Evolutionary conservation across 148 eudicot species (phyloP), one percentile per base, ranked within the genome.

Genomic region (Euryodendron excelsum): DNA sequence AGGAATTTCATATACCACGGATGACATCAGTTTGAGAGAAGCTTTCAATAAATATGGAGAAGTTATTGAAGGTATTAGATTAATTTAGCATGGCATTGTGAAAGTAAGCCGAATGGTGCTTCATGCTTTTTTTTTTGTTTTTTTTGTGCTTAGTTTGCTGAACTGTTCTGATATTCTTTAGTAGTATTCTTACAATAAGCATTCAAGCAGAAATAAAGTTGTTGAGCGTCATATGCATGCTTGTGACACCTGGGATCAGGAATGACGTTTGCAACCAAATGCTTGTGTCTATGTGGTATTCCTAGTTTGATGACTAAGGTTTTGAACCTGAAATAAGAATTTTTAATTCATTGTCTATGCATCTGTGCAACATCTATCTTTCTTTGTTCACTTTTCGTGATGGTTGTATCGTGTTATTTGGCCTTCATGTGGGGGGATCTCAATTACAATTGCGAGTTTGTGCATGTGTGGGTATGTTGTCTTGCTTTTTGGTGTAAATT

Each of bases 1-100:
- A 96, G 99, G 99, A 85, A 80, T 93, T 69, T 84, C 99, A 23
- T 95, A 82, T 73, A 59, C 41, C 50, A 79, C 90, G 25, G 93
- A 91, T 82, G 99, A 95, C 18, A 62, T 62, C 9, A 67, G 83
- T 76, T 80, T 95, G 69, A 64, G 74, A 62, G 91, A 95, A 60
- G 86, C 88, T 79, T 95, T 95, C 64, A 50, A 81, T 10, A 85
- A 86, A 72, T 93, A 95, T 69, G 99, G 99, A 47, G 81, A 89
- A 41, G 97, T 95, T 53, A 25, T 78, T 39, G 99, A 95, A 65
- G 99, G 99, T 95, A 50, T 62, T 78, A n/a, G 45, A 25, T 33
- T 2, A 50, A 14, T 62, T 28, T 59, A 4, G 44, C 1, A 25
- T 55, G 52, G 41, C 34, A 30, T 56, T 45, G n/a, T 25, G 25